A percentile compares a stretch with the other conserved stretches of the same genome.
Conservation (phyloP, 306 rosid species). For the Gynostemma pentaphyllum region DNA sequence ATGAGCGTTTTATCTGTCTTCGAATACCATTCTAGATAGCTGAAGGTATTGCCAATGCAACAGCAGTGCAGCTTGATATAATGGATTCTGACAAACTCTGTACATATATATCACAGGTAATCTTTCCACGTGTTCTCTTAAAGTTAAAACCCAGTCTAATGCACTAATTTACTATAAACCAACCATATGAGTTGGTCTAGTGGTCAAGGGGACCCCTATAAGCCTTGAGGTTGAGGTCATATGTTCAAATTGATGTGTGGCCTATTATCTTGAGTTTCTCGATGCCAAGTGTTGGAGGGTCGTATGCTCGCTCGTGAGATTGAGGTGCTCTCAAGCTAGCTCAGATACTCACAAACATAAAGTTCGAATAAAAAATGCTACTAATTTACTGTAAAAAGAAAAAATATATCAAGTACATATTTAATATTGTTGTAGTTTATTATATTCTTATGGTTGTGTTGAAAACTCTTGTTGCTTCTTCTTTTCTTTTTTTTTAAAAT, state of each 20-base stretch:
- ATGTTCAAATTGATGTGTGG: too few relatives aligned
- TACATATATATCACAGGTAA: slow-evolving; percentile 63
- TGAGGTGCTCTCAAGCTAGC: too few relatives aligned
- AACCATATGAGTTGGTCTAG: too few relatives aligned
- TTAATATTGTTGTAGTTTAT: neutral
- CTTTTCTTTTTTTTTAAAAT: neutral
- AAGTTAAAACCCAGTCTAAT: too few relatives aligned
- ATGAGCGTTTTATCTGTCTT: neutral
- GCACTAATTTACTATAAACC: too few relatives aligned
- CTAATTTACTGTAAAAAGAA: neutral
- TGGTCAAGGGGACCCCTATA: too few relatives aligned
- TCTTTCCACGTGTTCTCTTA: slow-evolving; percentile 8
- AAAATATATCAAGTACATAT: neutral
- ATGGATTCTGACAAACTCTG: slow-evolving; percentile 38
- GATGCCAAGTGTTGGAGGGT: too few relatives aligned
- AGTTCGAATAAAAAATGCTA: too few relatives aligned
- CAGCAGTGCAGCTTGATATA: slow-evolving; percentile 70
- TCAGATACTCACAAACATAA: too few relatives aligned
- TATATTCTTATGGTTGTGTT: neutral
- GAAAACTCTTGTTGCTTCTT: neutral
- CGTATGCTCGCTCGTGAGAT: too few relatives aligned
- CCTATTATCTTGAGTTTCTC: too few relatives aligned
- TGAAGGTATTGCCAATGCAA: slow-evolving; percentile 68
- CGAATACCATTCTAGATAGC: slow-evolving; percentile 31
- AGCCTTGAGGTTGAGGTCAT: too few relatives aligned